phyloP scores from a whole-genome alignment of 768 basidiomycete genomes.

The Kwoniella newhampshirensis region DNA sequence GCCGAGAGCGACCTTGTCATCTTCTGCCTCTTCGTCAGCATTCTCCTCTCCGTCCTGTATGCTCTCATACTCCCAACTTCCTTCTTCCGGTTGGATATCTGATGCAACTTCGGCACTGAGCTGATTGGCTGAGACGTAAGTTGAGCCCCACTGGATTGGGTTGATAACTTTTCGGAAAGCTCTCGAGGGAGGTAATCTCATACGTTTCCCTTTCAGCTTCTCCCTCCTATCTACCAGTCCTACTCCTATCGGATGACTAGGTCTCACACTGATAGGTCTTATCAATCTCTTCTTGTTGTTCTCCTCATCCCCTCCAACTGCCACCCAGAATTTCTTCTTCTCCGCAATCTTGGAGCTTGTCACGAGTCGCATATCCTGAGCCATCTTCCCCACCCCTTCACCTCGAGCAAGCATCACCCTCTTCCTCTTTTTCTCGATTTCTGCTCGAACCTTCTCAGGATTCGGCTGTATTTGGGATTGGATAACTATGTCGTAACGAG shows the following conservation, averaged over 20 bases:
- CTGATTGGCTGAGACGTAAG: slow-evolving; percentile 20
- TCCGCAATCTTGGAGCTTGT: slow-evolving; percentile 15
- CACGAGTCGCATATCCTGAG: slow-evolving; percentile 45
- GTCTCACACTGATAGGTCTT: slow-evolving; percentile 47
- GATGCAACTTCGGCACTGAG: not conserved
- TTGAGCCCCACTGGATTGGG: slow-evolving; percentile 35
- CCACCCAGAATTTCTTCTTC: slow-evolving; percentile 25
- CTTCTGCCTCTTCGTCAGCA: slow-evolving; percentile 10
- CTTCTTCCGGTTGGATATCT: slow-evolving; percentile 2
- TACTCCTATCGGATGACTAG: slow-evolving; percentile 36
- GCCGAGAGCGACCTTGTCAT: slow-evolving; percentile 4
- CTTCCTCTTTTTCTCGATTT: slow-evolving; percentile 33
- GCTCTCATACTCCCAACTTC: slow-evolving; percentile 24
- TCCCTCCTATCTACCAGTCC: not conserved
- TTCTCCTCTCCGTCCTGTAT: slow-evolving; percentile 8
- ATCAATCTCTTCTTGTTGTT: slow-evolving; percentile 2
- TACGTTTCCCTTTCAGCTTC: not conserved
- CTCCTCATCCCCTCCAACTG: not conserved
- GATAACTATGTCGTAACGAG: slow-evolving; percentile 21
- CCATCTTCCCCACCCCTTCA: slow-evolving; percentile 41
- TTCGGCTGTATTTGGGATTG: not conserved
- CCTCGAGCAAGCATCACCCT: slow-evolving; percentile 22
- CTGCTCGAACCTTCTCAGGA: slow-evolving; percentile 18
- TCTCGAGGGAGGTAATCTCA: slow-evolving; percentile 30
- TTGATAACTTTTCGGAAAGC: slow-evolving; percentile 42